A percentile compares a stretch with the other conserved stretches of the same genome.
Evolutionary conservation across 2,329 filamentous ascomycete species (phyloP).

Genomic region (Clarireedia monteithiana): DNA sequence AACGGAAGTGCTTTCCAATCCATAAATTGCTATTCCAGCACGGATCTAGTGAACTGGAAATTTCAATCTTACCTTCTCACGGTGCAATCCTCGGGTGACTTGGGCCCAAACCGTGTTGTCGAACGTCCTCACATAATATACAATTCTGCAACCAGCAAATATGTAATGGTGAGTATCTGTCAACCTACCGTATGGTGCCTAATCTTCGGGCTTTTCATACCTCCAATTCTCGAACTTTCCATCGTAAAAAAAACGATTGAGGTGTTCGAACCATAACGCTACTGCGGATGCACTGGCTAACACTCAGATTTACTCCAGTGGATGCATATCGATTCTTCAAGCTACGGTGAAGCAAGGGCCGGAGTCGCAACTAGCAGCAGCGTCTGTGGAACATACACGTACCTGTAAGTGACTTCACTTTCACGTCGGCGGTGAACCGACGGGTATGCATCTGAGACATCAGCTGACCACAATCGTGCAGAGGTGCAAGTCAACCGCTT

Average conservation of each 20-base stretch:
- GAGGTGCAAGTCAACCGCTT: constrained; percentile 26
- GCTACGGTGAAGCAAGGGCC: constrained; percentile 56
- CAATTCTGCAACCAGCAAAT: constrained; percentile 55
- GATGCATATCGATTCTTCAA: constrained; percentile 56
- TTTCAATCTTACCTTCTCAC: constrained; percentile 53
- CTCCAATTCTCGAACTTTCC: neutral
- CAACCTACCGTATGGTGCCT: neutral
- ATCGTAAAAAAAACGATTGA: too few relatives aligned
- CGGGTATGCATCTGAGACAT: neutral
- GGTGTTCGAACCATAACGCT: too few relatives aligned
- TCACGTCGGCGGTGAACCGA: too few relatives aligned
- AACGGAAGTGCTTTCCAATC: constrained; percentile 53
- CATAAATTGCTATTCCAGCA: constrained; percentile 60
- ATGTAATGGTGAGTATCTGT: constrained; percentile 40
- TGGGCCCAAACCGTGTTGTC: constrained; percentile 54
- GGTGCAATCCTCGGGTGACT: constrained; percentile 43
- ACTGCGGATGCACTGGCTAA: neutral
- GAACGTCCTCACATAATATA: constrained; percentile 63
- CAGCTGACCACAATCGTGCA: neutral
- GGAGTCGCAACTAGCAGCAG: constrained; percentile 52
- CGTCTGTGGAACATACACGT: constrained; percentile 54
- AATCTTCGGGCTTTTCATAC: neutral
- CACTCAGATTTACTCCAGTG: constrained; percentile 31
- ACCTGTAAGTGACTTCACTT: constrained; percentile 27
- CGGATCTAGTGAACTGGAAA: constrained; percentile 56